phyloP scores from a whole-genome alignment of 768 basidiomycete species.

The Boletus coccyginus region DNA sequence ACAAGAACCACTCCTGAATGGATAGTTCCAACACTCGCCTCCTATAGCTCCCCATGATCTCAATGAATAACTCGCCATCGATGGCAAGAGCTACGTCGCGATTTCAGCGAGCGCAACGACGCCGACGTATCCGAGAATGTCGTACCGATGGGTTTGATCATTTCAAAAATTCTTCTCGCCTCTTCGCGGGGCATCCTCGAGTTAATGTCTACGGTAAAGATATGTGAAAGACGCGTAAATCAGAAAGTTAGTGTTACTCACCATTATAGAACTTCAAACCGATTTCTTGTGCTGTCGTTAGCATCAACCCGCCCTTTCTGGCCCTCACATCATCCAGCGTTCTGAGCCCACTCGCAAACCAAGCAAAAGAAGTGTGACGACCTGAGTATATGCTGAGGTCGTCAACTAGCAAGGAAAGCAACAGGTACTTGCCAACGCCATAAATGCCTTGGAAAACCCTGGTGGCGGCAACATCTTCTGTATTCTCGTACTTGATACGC shows the following conservation, averaged over 20 bases:
- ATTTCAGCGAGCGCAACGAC: not conserved
- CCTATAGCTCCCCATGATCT: conserved; percentile 92
- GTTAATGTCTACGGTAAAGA: conserved; percentile 64
- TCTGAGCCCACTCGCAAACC: conserved; percentile 75
- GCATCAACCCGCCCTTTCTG: conserved; percentile 57
- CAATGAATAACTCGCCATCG: conserved; percentile 68
- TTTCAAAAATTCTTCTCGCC: conserved; percentile 67
- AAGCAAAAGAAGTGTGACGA: conserved; percentile 59
- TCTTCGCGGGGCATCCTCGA: conserved; percentile 82
- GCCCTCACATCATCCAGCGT: conserved; percentile 70
- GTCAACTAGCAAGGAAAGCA: not conserved
- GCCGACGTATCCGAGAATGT: not conserved
- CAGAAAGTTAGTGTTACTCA: conserved; percentile 22
- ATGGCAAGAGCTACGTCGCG: conserved; percentile 57
- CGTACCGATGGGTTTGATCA: conserved; percentile 70
- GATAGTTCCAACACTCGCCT: conserved; percentile 40
- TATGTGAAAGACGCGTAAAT: not conserved
- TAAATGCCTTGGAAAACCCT: conserved; percentile 77
- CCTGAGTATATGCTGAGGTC: conserved; percentile 39
- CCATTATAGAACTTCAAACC: conserved; percentile 72
- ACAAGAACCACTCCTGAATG: not conserved
- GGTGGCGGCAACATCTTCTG: conserved; percentile 56
- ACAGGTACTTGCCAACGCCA: conserved; percentile 66
- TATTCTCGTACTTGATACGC: conserved; percentile 65
- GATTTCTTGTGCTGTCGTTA: conserved; percentile 60